Evolutionary conservation across 805 yeast species (phyloP).

Genomic region (Nakazawaea ishiwadae): DNA sequence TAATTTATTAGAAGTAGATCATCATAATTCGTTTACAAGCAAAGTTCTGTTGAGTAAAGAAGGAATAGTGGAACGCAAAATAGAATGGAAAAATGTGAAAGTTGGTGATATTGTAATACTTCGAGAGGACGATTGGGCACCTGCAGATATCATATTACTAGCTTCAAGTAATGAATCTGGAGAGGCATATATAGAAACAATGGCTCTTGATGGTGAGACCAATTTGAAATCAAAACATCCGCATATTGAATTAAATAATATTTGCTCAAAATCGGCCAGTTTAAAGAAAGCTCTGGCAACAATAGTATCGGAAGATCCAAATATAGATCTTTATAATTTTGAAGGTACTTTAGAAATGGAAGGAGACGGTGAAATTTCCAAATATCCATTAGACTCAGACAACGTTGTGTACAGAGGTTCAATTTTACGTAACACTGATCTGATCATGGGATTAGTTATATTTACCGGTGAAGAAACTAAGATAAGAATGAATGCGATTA

Average conservation of each 20-base stretch:
- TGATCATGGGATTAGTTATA: slow-evolving; percentile 72
- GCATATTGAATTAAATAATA: slow-evolving; percentile 54
- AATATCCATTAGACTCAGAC: slow-evolving; percentile 67
- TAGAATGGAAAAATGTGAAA: slow-evolving; percentile 67
- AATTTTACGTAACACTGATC: slow-evolving; percentile 76
- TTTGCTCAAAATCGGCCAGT: slow-evolving; percentile 44
- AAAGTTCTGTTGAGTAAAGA: slow-evolving; percentile 21
- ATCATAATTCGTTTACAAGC: slow-evolving; percentile 13
- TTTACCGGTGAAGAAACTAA: slow-evolving; percentile 96
- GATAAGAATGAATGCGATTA: slow-evolving; percentile 90
- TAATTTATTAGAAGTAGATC: slow-evolving; percentile 14
- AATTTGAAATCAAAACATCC: slow-evolving; percentile 76
- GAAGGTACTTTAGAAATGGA: slow-evolving; percentile 63
- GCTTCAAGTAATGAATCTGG: slow-evolving; percentile 64
- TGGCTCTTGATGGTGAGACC: slow-evolving; percentile 98
- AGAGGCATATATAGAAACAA: slow-evolving; percentile 80
- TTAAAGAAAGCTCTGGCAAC: slow-evolving; percentile 46
- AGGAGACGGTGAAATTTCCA: slow-evolving; percentile 20
- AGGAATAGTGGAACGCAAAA: slow-evolving; percentile 30
- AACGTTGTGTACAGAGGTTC: slow-evolving; percentile 91
- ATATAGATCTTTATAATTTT: slow-evolving; percentile 83
- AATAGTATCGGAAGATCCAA: slow-evolving; percentile 84
- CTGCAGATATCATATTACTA: slow-evolving; percentile 81
- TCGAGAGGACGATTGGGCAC: slow-evolving; percentile 83
- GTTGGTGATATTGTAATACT: slow-evolving; percentile 87